Base-by-base conservation (phyloP, 441 rosid genomes). In the Rhodomyrtus psidioides region DNA sequence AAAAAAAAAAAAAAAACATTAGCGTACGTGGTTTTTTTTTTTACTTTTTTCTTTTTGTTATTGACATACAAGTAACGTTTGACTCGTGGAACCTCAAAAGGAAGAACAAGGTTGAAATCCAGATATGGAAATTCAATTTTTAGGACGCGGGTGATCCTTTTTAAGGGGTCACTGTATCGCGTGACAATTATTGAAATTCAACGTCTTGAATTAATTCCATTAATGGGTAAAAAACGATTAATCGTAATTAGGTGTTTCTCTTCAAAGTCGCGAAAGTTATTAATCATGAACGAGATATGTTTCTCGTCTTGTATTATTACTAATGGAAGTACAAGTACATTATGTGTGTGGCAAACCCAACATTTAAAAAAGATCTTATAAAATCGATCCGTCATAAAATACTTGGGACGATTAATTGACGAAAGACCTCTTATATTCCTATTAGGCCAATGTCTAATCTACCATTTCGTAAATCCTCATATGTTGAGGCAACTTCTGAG, bases 101-200 rank as follows among this genome's bases (percentile, higher is more conserved):
- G 62, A 26, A 12, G 62, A 57, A 5, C 7, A 10, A 28, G n/a
- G 49, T 21, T 24, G 16, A 21, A 70, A 10, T 6, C n/a, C 51
- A 2, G 51, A 70, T 39, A 21, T 1, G 49, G 79, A 19, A 21
- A 34, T 65, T 65, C 16, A 53, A 13, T 51, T 51, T 51, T 51
- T 51, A 51, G 3, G 54, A 53, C 54, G 17, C 14, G 54, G 16
- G 54, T n/a, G 14, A 14, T 53, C 54, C 16, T 53, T 14, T 53
- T 42, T 6, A 7, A 0, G 46, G 46, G 46, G 46, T 42, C 76
- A 19, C 19, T 9, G 0, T 21, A 21, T 39, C 0, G 0, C n/a
- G 7, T 1, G 9, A 70, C 0, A 6, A 0, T 39, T 0, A 46
- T 39, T 9, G 16, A 1, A 39, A 70, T 34, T 21, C n/a, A n/a